Conservation (phyloP, 1,284 basidiomycete genomes). For the Sanguinoderma infundibulare region DNA sequence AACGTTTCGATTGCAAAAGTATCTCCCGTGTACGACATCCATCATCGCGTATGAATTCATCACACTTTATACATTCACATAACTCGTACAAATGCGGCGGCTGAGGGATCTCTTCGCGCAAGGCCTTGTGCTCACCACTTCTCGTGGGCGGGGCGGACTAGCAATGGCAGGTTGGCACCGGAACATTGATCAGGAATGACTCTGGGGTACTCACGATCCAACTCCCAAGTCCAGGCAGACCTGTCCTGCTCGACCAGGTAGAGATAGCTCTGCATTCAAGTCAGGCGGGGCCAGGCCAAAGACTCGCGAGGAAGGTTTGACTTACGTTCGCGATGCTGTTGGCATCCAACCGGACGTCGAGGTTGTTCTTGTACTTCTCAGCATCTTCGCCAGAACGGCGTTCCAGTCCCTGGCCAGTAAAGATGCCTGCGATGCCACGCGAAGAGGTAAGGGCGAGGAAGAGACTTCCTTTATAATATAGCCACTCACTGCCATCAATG, state of each 20-base stretch:
- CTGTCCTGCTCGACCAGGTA: conserved; percentile 45
- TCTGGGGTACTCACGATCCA: conserved; percentile 48
- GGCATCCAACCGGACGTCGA: conserved; percentile 54
- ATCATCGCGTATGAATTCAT: background rate
- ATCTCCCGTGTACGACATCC: conserved; percentile 2
- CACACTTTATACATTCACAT: background rate
- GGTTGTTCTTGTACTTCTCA: conserved; percentile 49
- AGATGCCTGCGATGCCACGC: conserved; percentile 41
- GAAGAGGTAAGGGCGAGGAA: background rate
- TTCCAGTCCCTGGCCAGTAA: conserved; percentile 46
- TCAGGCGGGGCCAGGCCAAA: background rate
- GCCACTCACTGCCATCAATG: conserved; percentile 41
- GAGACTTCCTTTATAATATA: background rate
- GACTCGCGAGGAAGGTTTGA: background rate
- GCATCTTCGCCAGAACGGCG: conserved; percentile 24
- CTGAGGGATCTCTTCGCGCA: background rate
- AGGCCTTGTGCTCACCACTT: conserved; percentile 41
- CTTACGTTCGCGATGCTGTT: conserved; percentile 68
- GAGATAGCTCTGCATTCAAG: conserved; percentile 39
- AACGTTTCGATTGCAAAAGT: background rate
- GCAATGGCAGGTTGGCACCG: background rate
- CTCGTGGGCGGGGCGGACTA: conserved; percentile 42
- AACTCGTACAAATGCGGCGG: background rate
- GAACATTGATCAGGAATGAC: background rate
- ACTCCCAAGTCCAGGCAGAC: conserved; percentile 55